phyloP scores from a whole-genome alignment of 768 basidiomycete species.

The Tubosaeta sp. region DNA sequence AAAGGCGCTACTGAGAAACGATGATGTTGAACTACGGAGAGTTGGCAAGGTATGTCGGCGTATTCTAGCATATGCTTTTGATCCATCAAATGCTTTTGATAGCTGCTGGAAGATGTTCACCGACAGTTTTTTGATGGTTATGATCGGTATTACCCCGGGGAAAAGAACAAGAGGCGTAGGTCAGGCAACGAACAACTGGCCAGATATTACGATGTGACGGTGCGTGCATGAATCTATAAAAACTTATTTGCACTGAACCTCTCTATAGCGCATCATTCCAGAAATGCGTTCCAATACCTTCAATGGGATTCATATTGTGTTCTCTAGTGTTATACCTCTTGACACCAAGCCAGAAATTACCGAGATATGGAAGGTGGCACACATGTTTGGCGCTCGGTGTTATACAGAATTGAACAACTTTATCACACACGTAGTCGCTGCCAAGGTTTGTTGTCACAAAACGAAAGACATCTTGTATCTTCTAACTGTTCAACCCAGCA shows the following conservation, averaged over 20 bases:
- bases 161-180: slow-evolving; percentile 28
- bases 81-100: background rate
- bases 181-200: slow-evolving; percentile 21
- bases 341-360: slow-evolving; percentile 73
- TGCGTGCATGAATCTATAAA: slow-evolving; percentile 34
- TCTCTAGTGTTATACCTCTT: slow-evolving; percentile 95
- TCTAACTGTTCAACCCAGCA: slow-evolving; percentile 41
- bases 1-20: slow-evolving; percentile 81
- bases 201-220: slow-evolving; percentile 70
- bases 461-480: slow-evolving; percentile 2
- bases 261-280: slow-evolving; percentile 75
- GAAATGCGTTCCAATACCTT: slow-evolving; percentile 71
- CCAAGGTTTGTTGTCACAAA: slow-evolving; percentile 53
- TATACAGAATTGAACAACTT: slow-evolving; percentile 59
- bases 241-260: background rate
- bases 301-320: slow-evolving; percentile 77
- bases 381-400: slow-evolving; percentile 84
- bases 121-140: slow-evolving; percentile 68
- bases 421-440: slow-evolving; percentile 90
- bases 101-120: slow-evolving; percentile 86
- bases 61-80: background rate
- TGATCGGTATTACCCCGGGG: slow-evolving; percentile 37
- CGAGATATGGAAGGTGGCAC: slow-evolving; percentile 83
- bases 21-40: slow-evolving; percentile 78
- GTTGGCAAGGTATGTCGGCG: slow-evolving; percentile 58